These are phyloP conservation scores for Nadsonia starkeyi-henricii DNA, from an alignment of 1,139 yeast genomes.

Conservation along the genomic window DNA sequence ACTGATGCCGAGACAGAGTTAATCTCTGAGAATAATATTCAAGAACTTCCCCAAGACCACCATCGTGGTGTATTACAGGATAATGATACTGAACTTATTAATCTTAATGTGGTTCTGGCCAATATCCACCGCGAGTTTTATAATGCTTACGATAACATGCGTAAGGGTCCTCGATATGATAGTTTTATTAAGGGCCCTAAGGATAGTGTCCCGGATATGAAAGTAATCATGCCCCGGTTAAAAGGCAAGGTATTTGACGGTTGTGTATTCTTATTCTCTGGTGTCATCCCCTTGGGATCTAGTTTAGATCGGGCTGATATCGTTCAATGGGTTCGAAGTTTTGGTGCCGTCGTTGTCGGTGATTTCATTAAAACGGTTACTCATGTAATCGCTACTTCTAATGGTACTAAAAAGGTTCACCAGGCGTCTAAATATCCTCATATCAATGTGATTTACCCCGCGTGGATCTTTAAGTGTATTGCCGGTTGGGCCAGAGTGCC, in stretches of 20 bases:
- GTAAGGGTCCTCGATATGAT: conserved; percentile 1
- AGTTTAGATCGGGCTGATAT: conserved; percentile 56
- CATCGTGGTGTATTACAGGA: conserved; percentile 44
- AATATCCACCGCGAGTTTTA: conserved; percentile 59
- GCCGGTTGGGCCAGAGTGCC: conserved; percentile 63
- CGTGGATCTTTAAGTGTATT: conserved; percentile 82
- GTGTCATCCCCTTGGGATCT: conserved; percentile 69
- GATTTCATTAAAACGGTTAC: conserved; percentile 68
- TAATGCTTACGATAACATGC: conserved; percentile 25
- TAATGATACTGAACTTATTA: conserved; percentile 63
- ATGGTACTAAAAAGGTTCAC: conserved; percentile 67
- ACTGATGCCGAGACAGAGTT: conserved; percentile 14
- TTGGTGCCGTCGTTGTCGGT: conserved; percentile 76
- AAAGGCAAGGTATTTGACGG: conserved; percentile 56
- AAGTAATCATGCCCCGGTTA: conserved; percentile 52
- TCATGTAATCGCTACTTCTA: conserved; percentile 71
- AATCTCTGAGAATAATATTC: conserved; percentile 14
- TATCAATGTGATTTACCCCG: conserved; percentile 75
- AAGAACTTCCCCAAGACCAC: conserved; percentile 8
- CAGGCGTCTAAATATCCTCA: conserved; percentile 31
- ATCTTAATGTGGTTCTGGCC: conserved; percentile 48
- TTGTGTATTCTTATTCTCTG: conserved; percentile 66
- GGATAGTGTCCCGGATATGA: conserved; percentile 19
- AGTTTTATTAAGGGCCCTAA: conserved; percentile 4
- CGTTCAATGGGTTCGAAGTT: conserved; percentile 81